Evolutionary conservation across 805 yeast species (phyloP), one percentile per base, ranked within the genome.

Genomic region (Starmerella apis): DNA sequence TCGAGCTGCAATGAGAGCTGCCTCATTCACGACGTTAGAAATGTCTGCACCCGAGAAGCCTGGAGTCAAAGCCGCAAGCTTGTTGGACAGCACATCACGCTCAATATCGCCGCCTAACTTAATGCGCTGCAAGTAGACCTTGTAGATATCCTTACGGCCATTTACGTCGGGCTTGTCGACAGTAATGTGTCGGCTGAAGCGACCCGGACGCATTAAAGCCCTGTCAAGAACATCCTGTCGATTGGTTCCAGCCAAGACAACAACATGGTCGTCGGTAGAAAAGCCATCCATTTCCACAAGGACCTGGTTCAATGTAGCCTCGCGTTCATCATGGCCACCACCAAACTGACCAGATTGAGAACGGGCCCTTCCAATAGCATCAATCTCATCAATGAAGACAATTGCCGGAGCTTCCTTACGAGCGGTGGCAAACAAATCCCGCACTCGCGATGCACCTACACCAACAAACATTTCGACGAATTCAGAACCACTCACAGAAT

Each of bases 211-310:
- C 73, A 88, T 70, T 56, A 92, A 73, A 1, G 99, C 99, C 54
- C 76, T 79, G 67, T 92, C 99, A 56, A 92, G 73, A 51, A 90
- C 86, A 64, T 92, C 98, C 3, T 95, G 82, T 62, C 97, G 78
- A 67, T 92, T 92, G 0, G 99, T 92, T 72, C 98, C 98, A 0
- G 98, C 98, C 47, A 92, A 73, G 10, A 92, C 97, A 48, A 92
- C 96, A 50, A 92, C 88, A 62, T 94, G 97, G 62, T 92, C 97
- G 14, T 83, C 71, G 25, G 83, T 77, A 20, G 81, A 82, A 66
- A 92, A 92, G 6, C 99, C 99, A 68, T 92, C 99, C 99, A 92
- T 92, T 69, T 92, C 99, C 37, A 92, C 98, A 53, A 92, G 75
- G 44, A 92, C 75, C 71, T 92, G 99, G 67, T 92, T 92, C 61